Percentiles rank a stretch among this genome's conserved stretches.
Conservation (phyloP, 257 asterid species). For the Nicotiana otophora region DNA sequence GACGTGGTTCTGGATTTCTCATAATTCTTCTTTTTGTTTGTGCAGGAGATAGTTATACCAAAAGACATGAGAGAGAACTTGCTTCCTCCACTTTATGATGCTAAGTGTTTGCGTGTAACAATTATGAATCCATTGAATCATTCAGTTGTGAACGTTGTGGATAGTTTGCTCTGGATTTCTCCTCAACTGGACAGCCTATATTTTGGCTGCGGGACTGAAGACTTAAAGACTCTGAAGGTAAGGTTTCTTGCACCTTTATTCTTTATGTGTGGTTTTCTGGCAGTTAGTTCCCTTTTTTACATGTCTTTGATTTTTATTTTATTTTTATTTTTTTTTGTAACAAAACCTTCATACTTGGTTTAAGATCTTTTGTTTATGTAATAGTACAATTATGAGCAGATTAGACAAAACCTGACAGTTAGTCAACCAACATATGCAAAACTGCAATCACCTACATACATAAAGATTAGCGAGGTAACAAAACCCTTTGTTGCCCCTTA, state of each 20-base stretch:
- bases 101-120: not conserved
- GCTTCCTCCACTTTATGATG: not conserved
- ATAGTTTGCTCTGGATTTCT: conserved; percentile 10
- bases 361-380: not conserved
- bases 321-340: not conserved
- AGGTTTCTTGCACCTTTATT: not conserved
- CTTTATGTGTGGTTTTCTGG: not conserved
- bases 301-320: not conserved
- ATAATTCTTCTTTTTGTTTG: not conserved
- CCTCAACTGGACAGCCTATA: not conserved
- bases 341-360: not conserved
- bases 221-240: not conserved
- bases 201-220: no score
- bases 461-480: not conserved
- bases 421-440: not conserved
- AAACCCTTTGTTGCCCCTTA: not conserved
- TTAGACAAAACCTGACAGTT: not conserved
- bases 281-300: not conserved
- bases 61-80: not conserved
- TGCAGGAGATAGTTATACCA: not conserved
- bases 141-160: not conserved
- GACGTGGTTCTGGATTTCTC: not conserved
- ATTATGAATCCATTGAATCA: not conserved
- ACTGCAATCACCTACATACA: not conserved
- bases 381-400: not conserved